Evolutionary conservation across 164 flowering plant genomes (phyloP).

Genomic region (Akebia trifoliata): DNA sequence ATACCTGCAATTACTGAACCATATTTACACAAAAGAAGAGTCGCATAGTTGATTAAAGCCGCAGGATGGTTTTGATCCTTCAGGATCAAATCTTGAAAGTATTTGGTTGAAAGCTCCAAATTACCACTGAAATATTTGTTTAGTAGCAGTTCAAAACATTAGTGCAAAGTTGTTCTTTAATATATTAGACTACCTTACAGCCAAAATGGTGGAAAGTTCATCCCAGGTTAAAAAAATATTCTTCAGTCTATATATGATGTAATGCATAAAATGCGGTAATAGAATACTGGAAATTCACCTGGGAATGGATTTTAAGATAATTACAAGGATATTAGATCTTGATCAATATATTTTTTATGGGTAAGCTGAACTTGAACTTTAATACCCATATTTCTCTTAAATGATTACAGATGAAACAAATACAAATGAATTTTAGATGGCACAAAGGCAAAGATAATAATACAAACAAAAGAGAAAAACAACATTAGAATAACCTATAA

Average conservation of each 20-base stretch:
- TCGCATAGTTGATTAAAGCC: slow-evolving; percentile 76
- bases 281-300: too few relatives aligned
- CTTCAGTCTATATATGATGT: not conserved
- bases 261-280: too few relatives aligned
- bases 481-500: too few relatives aligned
- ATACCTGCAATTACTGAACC: slow-evolving; percentile 79
- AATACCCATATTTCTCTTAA: too few relatives aligned
- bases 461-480: too few relatives aligned
- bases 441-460: too few relatives aligned
- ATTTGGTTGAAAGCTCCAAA: slow-evolving; percentile 67
- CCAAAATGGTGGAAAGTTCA: not conserved
- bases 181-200: not conserved
- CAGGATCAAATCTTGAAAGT: slow-evolving; percentile 69
- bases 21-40: slow-evolving; percentile 65
- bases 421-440: too few relatives aligned
- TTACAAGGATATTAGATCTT: too few relatives aligned
- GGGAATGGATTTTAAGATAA: too few relatives aligned
- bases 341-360: too few relatives aligned
- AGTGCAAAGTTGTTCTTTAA: not conserved
- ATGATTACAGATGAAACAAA: too few relatives aligned
- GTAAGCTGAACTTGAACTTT: too few relatives aligned
- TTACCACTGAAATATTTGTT: slow-evolving; percentile 56
- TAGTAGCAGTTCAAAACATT: slow-evolving; percentile 5
- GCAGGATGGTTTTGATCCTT: slow-evolving; percentile 94
- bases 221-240: not conserved